A percentile compares a stretch with the other conserved stretches of the same genome.
Evolutionary conservation across 164 flowering plant genomes (phyloP).

Genomic region (Nymphaea colorata): DNA sequence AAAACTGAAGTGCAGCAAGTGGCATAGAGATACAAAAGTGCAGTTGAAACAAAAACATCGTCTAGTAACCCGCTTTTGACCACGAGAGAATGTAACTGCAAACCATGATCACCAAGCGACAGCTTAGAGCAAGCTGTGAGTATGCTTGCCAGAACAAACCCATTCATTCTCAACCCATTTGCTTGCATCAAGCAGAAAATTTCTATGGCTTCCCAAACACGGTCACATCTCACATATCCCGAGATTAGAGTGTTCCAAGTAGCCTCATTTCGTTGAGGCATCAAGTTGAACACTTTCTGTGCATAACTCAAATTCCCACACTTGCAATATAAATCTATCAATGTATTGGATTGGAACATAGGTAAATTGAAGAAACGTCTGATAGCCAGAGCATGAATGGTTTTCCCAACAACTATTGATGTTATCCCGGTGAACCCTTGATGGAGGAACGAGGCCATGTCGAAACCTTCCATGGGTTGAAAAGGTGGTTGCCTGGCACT

Average conservation of each 20-base stretch:
- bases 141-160: conserved; percentile 48
- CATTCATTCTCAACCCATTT: conserved; percentile 27
- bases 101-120: conserved; percentile 32
- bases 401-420: conserved; percentile 27
- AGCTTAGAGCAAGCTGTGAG: conserved; percentile 44
- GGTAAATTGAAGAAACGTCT: conserved; percentile 23
- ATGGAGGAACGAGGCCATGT: conserved; percentile 36
- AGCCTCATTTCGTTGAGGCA: conserved; percentile 47
- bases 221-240: conserved; percentile 39
- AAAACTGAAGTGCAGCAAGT: conserved; percentile 16
- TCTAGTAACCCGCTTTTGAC: conserved; percentile 35
- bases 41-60: conserved; percentile 69
- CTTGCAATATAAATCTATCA: conserved; percentile 51
- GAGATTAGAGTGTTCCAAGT: conserved; percentile 78
- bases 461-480: neutral
- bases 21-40: conserved; percentile 69
- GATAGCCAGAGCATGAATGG: conserved; percentile 46
- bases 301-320: conserved; percentile 32
- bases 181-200: conserved; percentile 41
- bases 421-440: conserved; percentile 67
- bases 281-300: conserved; percentile 43
- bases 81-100: conserved; percentile 50
- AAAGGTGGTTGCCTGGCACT: neutral
- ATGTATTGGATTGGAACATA: conserved; percentile 41
- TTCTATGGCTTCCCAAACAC: conserved; percentile 22